Percentiles rank a stretch among this genome's conserved stretches.
Conservation (phyloP, 208 protist genomes). For the Trypanosomatidae sp. region DNA sequence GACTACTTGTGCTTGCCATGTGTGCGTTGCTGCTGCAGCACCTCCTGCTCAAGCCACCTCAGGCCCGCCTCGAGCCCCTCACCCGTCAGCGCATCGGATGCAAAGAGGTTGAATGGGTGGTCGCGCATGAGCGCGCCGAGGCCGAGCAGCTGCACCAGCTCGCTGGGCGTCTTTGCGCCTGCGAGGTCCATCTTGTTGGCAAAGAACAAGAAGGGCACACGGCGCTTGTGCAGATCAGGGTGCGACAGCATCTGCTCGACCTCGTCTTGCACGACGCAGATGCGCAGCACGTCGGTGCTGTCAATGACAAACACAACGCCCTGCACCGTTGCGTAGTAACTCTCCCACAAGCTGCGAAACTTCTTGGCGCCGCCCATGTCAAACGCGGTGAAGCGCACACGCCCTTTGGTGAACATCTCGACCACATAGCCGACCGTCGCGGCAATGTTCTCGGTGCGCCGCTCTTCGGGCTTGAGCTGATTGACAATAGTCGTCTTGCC, state of each 20-base stretch:
- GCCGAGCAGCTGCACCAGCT: conserved; percentile 71
- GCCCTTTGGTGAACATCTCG: conserved; percentile 90
- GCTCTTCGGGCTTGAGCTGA: conserved; percentile 91
- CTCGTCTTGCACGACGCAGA: conserved; percentile 82
- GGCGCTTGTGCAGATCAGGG: conserved; percentile 18
- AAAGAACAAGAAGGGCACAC: conserved; percentile 74
- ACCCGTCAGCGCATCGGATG: conserved; percentile 57
- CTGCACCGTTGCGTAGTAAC: conserved; percentile 94
- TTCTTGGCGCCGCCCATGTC: conserved; percentile 98
- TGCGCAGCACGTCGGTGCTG: conserved; percentile 72
- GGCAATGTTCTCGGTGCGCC: conserved; percentile 88
- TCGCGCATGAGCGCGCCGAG: conserved; percentile 48
- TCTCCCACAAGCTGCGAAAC: conserved; percentile 93
- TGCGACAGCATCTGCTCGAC: conserved; percentile 65
- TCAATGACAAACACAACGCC: conserved; percentile 93
- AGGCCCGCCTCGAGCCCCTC: conserved; percentile 58
- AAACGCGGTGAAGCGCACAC: conserved; percentile 94
- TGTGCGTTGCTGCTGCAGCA: background rate
- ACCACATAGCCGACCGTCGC: conserved; percentile 95
- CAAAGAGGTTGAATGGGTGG: conserved; percentile 75
- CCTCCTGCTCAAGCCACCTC: conserved; percentile 24
- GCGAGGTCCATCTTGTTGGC: conserved; percentile 89
- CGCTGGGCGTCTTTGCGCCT: conserved; percentile 55
- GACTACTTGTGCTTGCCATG: background rate
- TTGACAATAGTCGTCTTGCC: conserved; percentile 98